phyloP scores from a whole-genome alignment of 148 eudicot species.

The Rhododendron molle region DNA sequence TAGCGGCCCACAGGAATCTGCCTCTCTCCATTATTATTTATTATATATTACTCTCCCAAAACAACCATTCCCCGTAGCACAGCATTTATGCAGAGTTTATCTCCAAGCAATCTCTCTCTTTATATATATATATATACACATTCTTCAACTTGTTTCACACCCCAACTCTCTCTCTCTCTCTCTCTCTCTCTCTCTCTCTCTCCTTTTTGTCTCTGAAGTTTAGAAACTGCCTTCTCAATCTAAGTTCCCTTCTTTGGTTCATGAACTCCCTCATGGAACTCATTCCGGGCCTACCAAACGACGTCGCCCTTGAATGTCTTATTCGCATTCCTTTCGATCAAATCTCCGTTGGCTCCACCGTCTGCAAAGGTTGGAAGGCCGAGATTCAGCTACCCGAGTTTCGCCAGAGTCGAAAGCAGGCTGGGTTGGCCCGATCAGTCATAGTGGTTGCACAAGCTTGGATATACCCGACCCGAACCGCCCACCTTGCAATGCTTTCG shows the following conservation, averaged over 20 bases:
- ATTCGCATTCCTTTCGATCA: slow-evolving; percentile 40
- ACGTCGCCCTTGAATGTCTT: slow-evolving; percentile 62
- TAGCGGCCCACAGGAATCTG: not conserved
- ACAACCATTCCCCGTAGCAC: not conserved
- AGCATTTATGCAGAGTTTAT: not conserved
- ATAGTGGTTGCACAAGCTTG: slow-evolving; percentile 55
- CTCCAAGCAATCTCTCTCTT: not conserved
- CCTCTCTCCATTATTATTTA: not conserved
- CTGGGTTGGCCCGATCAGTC: slow-evolving; percentile 42
- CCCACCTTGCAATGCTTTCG: slow-evolving; percentile 10
- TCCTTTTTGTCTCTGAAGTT: not conserved
- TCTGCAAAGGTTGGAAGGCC: slow-evolving; percentile 44
- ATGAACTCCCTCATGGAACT: slow-evolving; percentile 36
- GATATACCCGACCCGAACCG: slow-evolving; percentile 10
- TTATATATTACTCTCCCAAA: not conserved
- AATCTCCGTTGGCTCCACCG: slow-evolving; percentile 42
- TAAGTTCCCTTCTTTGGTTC: not conserved
- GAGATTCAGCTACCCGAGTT: slow-evolving; percentile 43
- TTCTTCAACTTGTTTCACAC: not conserved
- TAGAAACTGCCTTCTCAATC: not conserved
- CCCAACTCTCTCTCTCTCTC: not conserved
- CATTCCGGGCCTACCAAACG: slow-evolving; percentile 62
- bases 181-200: not conserved
- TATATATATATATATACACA: not conserved
- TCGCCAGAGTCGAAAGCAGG: slow-evolving; percentile 26